phyloP scores from a whole-genome alignment of 2,329 filamentous ascomycete genomes.

The Colletotrichum sp. region DNA sequence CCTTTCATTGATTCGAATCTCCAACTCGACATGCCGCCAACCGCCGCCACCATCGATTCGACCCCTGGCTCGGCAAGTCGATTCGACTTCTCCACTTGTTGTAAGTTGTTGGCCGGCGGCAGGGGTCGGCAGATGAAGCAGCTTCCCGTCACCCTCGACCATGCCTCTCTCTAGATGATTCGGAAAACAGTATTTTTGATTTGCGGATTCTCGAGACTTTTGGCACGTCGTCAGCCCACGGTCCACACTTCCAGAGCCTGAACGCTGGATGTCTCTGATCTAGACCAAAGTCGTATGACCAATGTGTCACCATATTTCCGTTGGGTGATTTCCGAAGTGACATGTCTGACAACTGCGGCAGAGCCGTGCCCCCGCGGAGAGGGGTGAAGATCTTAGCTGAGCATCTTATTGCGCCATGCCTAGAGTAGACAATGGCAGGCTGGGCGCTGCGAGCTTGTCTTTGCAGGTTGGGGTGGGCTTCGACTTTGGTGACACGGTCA shows the following conservation, averaged over 20 bases:
- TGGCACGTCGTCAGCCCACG: not conserved
- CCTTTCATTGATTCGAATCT: not conserved
- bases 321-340: not conserved
- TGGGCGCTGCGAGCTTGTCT: not conserved
- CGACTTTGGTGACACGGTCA: not conserved
- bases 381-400: not conserved
- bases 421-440: not conserved
- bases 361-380: not conserved
- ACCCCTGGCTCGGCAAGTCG: not conserved
- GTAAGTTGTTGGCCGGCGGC: not conserved
- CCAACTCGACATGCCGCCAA: not conserved
- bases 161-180: not conserved
- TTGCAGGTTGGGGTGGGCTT: not conserved
- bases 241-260: not conserved
- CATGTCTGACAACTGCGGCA: not conserved
- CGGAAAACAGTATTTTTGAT: not conserved
- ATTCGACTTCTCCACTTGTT: not conserved
- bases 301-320: not conserved
- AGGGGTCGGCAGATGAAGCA: not conserved
- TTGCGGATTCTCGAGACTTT: not conserved
- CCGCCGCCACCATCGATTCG: not conserved
- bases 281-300: not conserved
- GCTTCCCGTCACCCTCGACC: constrained; percentile 1
- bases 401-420: not conserved
- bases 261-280: not conserved